phyloP scores from a whole-genome alignment of 192 early-diverging fungal species.

The Podila minutissima region DNA sequence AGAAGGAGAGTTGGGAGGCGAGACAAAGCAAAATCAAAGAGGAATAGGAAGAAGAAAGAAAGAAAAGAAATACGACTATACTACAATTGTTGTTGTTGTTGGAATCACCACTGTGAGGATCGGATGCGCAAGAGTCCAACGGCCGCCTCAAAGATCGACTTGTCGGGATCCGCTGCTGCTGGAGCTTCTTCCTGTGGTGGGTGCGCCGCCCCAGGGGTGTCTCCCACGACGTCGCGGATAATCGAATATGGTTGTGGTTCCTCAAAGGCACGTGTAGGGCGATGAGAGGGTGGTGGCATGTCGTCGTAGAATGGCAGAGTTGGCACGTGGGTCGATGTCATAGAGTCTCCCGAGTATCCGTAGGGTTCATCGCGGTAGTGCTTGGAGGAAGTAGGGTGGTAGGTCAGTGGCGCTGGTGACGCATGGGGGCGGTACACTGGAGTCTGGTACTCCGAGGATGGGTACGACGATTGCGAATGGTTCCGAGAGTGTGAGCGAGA shows the following conservation, averaged over 20 bases:
- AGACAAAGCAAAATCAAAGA: neutral
- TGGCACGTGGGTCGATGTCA: neutral
- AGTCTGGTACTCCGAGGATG: slow-evolving; percentile 10
- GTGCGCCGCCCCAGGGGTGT: too few species aligned
- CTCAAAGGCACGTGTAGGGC: too few species aligned
- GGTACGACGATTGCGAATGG: neutral
- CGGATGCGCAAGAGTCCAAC: slow-evolving; percentile 30
- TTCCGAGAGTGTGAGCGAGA: neutral
- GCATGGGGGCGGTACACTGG: slow-evolving; percentile 1
- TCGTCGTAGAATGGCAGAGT: neutral
- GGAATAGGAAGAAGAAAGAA: neutral
- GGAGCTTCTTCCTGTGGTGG: too few species aligned
- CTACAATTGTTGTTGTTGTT: neutral
- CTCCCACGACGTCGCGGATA: too few species aligned
- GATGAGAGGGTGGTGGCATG: too few species aligned
- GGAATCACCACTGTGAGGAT: slow-evolving; percentile 22
- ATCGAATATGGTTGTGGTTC: too few species aligned
- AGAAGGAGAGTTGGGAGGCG: neutral
- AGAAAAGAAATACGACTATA: neutral
- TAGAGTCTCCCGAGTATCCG: neutral
- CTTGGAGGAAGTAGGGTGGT: slow-evolving; percentile 9
- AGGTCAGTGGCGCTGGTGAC: neutral
- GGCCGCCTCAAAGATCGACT: slow-evolving; percentile 41
- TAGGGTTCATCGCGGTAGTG: slow-evolving; percentile 12
- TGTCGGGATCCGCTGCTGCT: slow-evolving; percentile 22